Evolutionary conservation across 2,329 filamentous ascomycete genomes (phyloP), one percentile per base, ranked within the genome.

Genomic region (Gaeumannomyces sp.): DNA sequence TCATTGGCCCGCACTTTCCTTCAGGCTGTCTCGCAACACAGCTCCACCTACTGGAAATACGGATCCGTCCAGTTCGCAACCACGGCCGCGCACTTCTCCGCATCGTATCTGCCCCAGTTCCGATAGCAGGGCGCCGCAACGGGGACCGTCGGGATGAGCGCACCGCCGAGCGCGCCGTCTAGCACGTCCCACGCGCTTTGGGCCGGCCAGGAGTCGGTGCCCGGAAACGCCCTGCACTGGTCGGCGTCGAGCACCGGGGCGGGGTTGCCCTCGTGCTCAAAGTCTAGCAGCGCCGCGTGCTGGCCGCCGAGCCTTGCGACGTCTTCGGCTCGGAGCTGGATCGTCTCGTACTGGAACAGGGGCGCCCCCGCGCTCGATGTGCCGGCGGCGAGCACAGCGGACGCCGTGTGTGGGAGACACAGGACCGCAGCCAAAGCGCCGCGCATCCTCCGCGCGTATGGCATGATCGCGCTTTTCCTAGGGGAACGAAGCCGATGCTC

Each of bases 131-230:
- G 74, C 2, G 78, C 72, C 0, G 78, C 85, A 3, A 86, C 69
- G 0, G 86, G 85, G 2, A 80, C 73, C 0, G 82, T 85, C 14
- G 78, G 76, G 58, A 88, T 75, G 33, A 88, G 74, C 5, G 74
- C 76, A 4, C 45, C 45, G 28, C 75, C 74, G 2, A 87, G 74
- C 1, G 84, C 80, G 19, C 71, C 64, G 69, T 88, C 86, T 63
- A 89, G 78, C 0, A 69, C 64, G 8, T 74, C 68, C 85, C 85
- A 89, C 6, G 73, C 72, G 1, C 69, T 60, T 0, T 68, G 28
- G 0, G 74, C 72, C 0, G 86, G 86, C 84, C 85, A 89, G 70
- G 77, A 80, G 1, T 67, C n/a, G 65, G 87, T 82, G 22, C 79
- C 80, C 0, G 85, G 84, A 45, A 69, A 66, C 11, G 67, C 65